Evolutionary conservation across 176 grass and related monocot genomes (phyloP).

Genomic region (Puya raimondii): DNA sequence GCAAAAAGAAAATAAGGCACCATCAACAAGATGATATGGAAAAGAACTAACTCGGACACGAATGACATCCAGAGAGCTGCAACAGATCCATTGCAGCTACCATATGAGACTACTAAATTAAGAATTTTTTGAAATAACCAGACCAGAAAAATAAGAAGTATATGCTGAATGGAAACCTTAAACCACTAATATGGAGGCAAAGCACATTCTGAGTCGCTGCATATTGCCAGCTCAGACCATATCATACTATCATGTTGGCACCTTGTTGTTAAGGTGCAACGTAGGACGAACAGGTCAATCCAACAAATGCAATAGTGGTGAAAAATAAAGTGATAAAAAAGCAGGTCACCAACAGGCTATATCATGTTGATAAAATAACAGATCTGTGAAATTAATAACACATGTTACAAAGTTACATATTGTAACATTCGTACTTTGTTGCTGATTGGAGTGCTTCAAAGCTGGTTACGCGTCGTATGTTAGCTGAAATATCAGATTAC

Average conservation of each 20-base stretch:
- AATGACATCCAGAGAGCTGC: too few species aligned
- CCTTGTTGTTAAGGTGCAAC: too few species aligned
- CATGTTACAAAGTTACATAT: not conserved
- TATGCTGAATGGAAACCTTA: not conserved
- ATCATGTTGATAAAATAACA: not conserved
- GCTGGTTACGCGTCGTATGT: conserved; percentile 70
- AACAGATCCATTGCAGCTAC: too few species aligned
- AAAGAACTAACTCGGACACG: too few species aligned
- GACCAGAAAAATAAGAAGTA: not conserved
- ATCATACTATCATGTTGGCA: too few species aligned
- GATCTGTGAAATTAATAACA: not conserved
- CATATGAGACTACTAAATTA: too few species aligned
- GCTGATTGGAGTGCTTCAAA: conserved; percentile 96
- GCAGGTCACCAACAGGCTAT: not conserved
- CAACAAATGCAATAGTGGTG: too few species aligned
- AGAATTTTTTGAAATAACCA: too few species aligned
- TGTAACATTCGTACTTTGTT: conserved; percentile 55
- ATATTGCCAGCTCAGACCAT: too few species aligned
- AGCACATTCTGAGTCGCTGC: not conserved
- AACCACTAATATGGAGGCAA: not conserved
- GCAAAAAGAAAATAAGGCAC: not conserved
- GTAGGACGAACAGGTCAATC: too few species aligned
- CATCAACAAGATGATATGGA: not conserved
- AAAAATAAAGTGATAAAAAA: too few species aligned
- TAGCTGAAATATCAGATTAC: conserved; percentile 63